Evolutionary conservation across 2,329 filamentous ascomycete species (phyloP).

Genomic region (Onygena corvina): DNA sequence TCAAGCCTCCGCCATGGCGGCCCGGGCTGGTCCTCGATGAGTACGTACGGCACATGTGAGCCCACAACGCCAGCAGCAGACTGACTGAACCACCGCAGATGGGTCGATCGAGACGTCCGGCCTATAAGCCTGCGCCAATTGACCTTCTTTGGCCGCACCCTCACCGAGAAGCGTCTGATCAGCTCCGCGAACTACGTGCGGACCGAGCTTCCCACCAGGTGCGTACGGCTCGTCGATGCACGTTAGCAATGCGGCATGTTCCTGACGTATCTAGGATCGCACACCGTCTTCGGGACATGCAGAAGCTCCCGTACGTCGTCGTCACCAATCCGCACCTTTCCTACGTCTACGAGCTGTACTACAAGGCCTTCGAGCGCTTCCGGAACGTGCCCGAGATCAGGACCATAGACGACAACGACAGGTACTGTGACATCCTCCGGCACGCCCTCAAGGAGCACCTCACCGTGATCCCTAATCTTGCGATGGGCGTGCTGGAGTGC

Average conservation of each 20-base stretch:
- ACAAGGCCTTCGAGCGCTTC: conserved; percentile 86
- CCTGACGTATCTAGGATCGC: conserved; percentile 50
- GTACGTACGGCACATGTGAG: conserved; percentile 28
- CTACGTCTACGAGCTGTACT: conserved; percentile 93
- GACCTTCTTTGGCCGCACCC: conserved; percentile 88
- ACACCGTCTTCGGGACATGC: conserved; percentile 92
- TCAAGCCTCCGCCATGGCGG: conserved; percentile 41
- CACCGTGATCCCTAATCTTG: conserved; percentile 83
- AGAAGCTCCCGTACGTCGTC: conserved; percentile 87
- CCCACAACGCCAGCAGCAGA: conserved; percentile 7
- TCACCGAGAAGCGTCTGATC: conserved; percentile 79
- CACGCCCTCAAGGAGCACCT: conserved; percentile 76
- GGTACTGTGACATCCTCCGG: conserved; percentile 67
- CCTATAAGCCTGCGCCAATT: conserved; percentile 95
- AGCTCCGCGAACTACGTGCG: conserved; percentile 96
- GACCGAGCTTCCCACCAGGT: conserved; percentile 80
- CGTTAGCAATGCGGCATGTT: conserved; percentile 6
- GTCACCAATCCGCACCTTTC: conserved; percentile 91
- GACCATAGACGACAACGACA: conserved; percentile 78
- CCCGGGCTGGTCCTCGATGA: conserved; percentile 49
- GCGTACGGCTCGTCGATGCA: conserved; percentile 17
- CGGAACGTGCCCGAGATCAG: conserved; percentile 74
- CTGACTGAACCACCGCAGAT: conserved; percentile 43
- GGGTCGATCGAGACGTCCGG: conserved; percentile 81
- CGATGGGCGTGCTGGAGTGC: conserved; percentile 88